Base-by-base conservation (phyloP, 108 stramenopile genomes). In the Seminavis robusta region DNA sequence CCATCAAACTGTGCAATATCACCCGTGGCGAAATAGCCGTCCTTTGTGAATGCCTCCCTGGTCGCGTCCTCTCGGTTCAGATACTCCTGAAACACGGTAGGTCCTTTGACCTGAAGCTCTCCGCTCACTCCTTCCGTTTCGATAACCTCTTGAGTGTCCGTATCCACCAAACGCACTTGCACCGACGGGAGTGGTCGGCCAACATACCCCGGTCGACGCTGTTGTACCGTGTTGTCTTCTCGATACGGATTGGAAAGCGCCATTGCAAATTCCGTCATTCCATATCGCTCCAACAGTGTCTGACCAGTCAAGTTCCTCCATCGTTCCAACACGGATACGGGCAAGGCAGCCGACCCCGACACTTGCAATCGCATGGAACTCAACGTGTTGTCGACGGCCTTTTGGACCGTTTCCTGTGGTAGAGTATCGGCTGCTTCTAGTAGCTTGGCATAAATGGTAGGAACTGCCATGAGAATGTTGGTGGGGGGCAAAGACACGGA, bases 191-290 rank as follows among this genome's bases (percentile, higher is more conserved):
- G 56, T 15, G 77, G 77, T 8, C 56, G 30, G 0, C 77, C 77
- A 42, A 78, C 77, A 54, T 73, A 53, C 0, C 77, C 77, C 9
- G 77, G 67, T 30, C 42, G 61, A 19, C 71, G 15, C 10, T 56
- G 31, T 4, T 46, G 38, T 33, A 56, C 56, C 21, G 57, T 52
- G n/a, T n/a, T n/a, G 13, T 63, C 41, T 44, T 43, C 51, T 33
- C 45, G 37, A 38, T 61, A 64, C 15, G 77, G 77, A 63, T 78
- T 78, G 33, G 58, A 58, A 31, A 78, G 56, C 3, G 77, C 77
- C 77, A 78, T 78, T n/a, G 65, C 77, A 48, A 78, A 64, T 37
- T 78, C 77, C 4, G 77, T 78, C 77, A 78, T 78, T 5, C 77
- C 77, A 50, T 78, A 78, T 30, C 77, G 44, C 47, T 77, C 77